These are phyloP conservation scores for Jackrogersella minutella DNA, from an alignment of 495 filamentous ascomycete genomes.

Conservation along the genomic window DNA sequence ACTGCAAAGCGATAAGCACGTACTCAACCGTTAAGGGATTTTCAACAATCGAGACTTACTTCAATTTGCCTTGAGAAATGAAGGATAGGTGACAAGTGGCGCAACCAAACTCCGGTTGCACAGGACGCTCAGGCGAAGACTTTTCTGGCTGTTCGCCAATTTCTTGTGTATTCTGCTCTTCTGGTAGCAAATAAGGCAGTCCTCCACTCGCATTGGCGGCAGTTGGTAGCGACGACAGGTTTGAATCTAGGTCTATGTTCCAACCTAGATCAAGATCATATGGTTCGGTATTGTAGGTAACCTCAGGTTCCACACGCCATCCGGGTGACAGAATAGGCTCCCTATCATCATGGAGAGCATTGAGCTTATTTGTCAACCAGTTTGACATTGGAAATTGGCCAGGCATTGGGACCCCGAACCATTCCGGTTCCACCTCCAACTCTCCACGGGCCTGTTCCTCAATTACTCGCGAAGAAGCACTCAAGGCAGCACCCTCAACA, in stretches of 20 bases:
- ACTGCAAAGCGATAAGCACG: not conserved
- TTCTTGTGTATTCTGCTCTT: not conserved
- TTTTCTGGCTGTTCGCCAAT: not conserved
- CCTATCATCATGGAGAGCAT: not conserved
- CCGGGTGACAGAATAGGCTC: not conserved
- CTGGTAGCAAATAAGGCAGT: not conserved
- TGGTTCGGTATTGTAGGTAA: not conserved
- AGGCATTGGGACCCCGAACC: slow-evolving; percentile 7
- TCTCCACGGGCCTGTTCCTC: not conserved
- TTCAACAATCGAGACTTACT: slow-evolving; percentile 5
- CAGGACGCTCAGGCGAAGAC: not conserved
- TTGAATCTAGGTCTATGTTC: not conserved
- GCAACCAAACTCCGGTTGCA: not conserved
- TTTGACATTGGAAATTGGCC: slow-evolving; percentile 14
- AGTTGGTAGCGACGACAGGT: not conserved
- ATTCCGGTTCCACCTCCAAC: not conserved
- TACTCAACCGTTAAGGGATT: not conserved
- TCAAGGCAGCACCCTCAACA: not conserved
- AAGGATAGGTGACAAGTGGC: not conserved
- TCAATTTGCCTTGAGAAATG: slow-evolving; percentile 7
- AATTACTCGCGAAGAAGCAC: not conserved
- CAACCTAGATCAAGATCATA: not conserved
- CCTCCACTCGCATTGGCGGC: not conserved
- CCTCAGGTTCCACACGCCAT: not conserved
- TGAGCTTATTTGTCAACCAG: slow-evolving; percentile 14